These are phyloP conservation scores for Dacryopinax primogenitus DNA, from an alignment of 768 basidiomycete genomes.

Conservation along the genomic window DNA sequence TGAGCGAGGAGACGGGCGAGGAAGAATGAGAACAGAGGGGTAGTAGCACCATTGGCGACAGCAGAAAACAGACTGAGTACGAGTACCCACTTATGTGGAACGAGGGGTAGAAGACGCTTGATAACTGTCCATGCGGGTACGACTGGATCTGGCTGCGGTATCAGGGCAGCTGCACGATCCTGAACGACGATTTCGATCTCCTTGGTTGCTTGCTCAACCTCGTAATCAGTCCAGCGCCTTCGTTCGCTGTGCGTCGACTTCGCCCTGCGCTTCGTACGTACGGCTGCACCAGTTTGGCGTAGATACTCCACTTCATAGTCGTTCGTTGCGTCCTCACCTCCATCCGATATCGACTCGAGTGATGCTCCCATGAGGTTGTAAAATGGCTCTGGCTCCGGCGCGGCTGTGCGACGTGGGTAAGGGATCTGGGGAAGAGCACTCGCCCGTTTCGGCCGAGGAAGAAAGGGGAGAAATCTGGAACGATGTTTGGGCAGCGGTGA, in stretches of 20 bases:
- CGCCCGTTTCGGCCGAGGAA: neutral
- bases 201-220: neutral
- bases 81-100: slow-evolving; percentile 63
- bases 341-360: neutral
- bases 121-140: slow-evolving; percentile 20
- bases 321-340: slow-evolving; percentile 21
- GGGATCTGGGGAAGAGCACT: neutral
- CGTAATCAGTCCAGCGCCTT: slow-evolving; percentile 4
- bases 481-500: neutral
- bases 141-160: slow-evolving; percentile 3
- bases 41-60: slow-evolving; percentile 65
- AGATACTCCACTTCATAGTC: slow-evolving; percentile 5
- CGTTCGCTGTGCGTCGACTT: neutral
- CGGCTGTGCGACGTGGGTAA: neutral
- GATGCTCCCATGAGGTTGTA: neutral
- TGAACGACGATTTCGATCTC: slow-evolving; percentile 11
- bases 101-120: slow-evolving; percentile 42
- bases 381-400: neutral
- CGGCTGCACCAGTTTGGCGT: neutral
- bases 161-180: neutral
- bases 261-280: neutral
- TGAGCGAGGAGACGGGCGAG: slow-evolving; percentile 56
- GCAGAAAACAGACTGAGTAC: slow-evolving; percentile 57
- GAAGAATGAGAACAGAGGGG: slow-evolving; percentile 83
- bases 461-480: neutral